Conservation (phyloP, 2,329 filamentous ascomycete genomes). For the Cordyceps cateniannulata region DNA sequence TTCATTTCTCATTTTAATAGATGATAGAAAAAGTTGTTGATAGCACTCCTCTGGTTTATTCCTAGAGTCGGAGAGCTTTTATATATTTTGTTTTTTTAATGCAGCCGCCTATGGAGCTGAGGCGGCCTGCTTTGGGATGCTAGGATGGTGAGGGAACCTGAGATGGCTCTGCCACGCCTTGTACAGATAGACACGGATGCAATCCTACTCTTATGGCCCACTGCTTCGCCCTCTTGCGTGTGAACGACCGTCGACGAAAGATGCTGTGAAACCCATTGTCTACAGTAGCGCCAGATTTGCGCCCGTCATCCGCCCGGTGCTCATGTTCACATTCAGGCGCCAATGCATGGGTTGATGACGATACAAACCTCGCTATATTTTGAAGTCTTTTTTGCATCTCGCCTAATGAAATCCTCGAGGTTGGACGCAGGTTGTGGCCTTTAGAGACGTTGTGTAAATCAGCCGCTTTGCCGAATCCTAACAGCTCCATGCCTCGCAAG, state of each 20-base stretch:
- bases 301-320: too few relatives aligned
- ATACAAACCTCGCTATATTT: too few relatives aligned
- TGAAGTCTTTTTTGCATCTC: too few relatives aligned
- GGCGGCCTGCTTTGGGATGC: neutral
- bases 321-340: too few relatives aligned
- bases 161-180: slow-evolving; percentile 6
- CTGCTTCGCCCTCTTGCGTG: too few relatives aligned
- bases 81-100: neutral
- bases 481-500: too few relatives aligned
- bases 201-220: neutral
- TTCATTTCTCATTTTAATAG: slow-evolving; percentile 9
- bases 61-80: slow-evolving; percentile 11
- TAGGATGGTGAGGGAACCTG: slow-evolving; percentile 3
- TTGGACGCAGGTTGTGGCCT: too few relatives aligned
- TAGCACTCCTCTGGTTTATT: slow-evolving; percentile 1
- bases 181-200: neutral
- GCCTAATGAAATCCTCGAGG: too few relatives aligned
- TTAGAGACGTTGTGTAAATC: too few relatives aligned
- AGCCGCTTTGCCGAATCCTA: slow-evolving; percentile 13
- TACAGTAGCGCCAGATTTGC: too few relatives aligned
- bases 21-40: slow-evolving; percentile 12
- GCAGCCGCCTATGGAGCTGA: neutral
- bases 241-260: neutral
- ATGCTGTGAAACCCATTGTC: too few relatives aligned
- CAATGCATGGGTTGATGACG: too few relatives aligned